phyloP scores from a whole-genome alignment of 129 eudicot genomes.

The Scalesia atractyloides region DNA sequence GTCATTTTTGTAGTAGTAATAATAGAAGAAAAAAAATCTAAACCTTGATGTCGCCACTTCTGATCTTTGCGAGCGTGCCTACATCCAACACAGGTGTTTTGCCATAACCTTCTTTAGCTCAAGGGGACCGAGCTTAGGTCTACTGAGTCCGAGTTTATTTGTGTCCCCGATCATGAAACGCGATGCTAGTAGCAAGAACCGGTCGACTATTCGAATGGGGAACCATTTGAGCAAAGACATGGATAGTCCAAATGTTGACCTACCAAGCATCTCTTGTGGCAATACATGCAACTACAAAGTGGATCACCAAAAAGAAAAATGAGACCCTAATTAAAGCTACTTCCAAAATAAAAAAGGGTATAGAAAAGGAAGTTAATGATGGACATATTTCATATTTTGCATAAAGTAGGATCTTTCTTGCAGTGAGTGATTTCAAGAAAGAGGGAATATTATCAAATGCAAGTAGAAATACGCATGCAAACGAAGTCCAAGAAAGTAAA shows the following conservation, averaged over 20 bases:
- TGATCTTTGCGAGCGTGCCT: constrained; percentile 66
- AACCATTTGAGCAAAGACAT: constrained; percentile 65
- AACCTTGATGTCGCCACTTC: constrained; percentile 64
- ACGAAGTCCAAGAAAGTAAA: constrained; percentile 49
- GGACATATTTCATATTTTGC: constrained; percentile 22
- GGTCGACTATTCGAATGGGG: constrained; percentile 51
- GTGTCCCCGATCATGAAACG: constrained; percentile 57
- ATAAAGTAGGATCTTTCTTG: constrained; percentile 33
- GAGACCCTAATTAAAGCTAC: constrained; percentile 1
- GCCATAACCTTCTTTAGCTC: constrained; percentile 51
- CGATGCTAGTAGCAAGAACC: constrained; percentile 47
- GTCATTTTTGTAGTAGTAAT: no score
- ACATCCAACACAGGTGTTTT: constrained; percentile 79
- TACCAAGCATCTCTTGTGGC: constrained; percentile 73
- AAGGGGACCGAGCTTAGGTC: constrained; percentile 74
- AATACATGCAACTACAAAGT: constrained; percentile 61
- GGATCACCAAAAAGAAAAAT: constrained; percentile 8
- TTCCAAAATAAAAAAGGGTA: neutral
- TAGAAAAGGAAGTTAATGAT: constrained; percentile 18
- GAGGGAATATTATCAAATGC: constrained; percentile 5
- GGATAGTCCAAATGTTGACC: constrained; percentile 66
- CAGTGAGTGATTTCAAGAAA: constrained; percentile 24
- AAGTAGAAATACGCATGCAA: constrained; percentile 54
- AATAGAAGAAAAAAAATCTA: constrained; percentile 7
- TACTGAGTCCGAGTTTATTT: constrained; percentile 44